These are phyloP conservation scores for Lasiodiplodia theobromae DNA, from an alignment of 2,329 filamentous ascomycete genomes.

Conservation along the genomic window DNA sequence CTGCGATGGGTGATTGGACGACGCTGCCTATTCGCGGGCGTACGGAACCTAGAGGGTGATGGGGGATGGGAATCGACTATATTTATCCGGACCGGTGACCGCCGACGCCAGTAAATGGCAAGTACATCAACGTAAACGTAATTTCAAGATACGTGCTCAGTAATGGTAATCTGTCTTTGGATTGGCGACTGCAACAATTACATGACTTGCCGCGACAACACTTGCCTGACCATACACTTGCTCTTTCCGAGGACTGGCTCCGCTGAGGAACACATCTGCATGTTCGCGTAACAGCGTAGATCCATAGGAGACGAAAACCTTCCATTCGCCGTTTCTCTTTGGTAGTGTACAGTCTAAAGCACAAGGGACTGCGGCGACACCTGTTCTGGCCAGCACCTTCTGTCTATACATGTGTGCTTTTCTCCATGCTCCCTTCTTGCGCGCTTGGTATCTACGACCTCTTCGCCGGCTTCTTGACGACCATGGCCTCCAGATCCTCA, in stretches of 20 bases:
- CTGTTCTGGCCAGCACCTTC: slow-evolving; percentile 1
- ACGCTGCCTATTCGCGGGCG: background rate
- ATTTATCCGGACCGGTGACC: background rate
- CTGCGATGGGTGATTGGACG: background rate
- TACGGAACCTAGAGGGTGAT: slow-evolving; percentile 1
- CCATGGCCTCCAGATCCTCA: slow-evolving; percentile 71
- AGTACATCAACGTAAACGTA: background rate
- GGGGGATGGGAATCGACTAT: background rate
- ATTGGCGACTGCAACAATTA: background rate
- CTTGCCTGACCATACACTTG: background rate
- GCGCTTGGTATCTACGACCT: slow-evolving; percentile 34
- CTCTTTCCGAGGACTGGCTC: background rate
- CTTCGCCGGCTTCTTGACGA: slow-evolving; percentile 56
- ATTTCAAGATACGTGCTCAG: background rate
- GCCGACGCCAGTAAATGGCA: no score
- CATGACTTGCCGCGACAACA: background rate
- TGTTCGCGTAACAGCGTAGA: background rate
- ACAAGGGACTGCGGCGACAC: slow-evolving; percentile 34
- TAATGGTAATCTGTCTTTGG: background rate
- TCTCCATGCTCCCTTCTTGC: slow-evolving; percentile 11
- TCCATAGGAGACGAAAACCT: background rate
- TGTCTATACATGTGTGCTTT: slow-evolving; percentile 16
- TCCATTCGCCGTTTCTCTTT: slow-evolving; percentile 22
- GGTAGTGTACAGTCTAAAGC: slow-evolving; percentile 48
- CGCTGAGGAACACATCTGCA: background rate